A percentile compares a stretch with the other conserved stretches of the same genome.
phyloP scores from a whole-genome alignment of 2,329 filamentous ascomycete genomes.

The Diaporthe ilicicola region DNA sequence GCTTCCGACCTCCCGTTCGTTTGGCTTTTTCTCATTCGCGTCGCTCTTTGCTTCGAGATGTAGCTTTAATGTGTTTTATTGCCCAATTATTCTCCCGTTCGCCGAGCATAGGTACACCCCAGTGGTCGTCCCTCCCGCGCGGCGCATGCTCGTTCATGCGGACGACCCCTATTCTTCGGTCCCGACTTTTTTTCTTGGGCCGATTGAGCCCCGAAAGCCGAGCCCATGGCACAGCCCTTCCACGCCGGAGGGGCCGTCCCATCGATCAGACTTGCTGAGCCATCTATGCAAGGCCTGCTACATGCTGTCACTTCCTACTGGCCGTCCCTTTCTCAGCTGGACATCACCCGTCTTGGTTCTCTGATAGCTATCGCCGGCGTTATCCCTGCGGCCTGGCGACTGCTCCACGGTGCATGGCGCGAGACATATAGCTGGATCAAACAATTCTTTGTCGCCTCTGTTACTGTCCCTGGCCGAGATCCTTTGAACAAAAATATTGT shows the following conservation, averaged over 20 bases:
- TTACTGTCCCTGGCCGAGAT: conserved; percentile 53
- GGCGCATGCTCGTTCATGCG: conserved; percentile 16
- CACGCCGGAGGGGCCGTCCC: conserved; percentile 32
- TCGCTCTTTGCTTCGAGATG: conserved; percentile 16
- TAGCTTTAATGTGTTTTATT: conserved; percentile 10
- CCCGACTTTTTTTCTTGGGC: conserved; percentile 5
- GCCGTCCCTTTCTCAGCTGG: conserved; percentile 39
- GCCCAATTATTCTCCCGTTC: background rate
- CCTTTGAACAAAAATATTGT: conserved; percentile 55
- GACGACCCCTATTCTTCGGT: conserved; percentile 26
- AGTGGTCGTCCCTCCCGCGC: background rate
- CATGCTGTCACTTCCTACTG: background rate
- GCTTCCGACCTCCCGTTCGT: background rate
- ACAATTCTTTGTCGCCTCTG: conserved; percentile 53
- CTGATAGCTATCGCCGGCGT: conserved; percentile 54
- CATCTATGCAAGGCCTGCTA: conserved; percentile 2
- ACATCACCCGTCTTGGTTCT: conserved; percentile 55
- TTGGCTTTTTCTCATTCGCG: conserved; percentile 5
- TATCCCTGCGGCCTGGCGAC: conserved; percentile 49
- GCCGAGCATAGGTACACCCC: background rate
- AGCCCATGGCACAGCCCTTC: conserved; percentile 32
- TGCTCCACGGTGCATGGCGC: conserved; percentile 46
- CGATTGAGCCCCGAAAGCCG: conserved; percentile 20
- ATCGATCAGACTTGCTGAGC: conserved; percentile 17
- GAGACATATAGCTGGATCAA: conserved; percentile 51